phyloP scores from a whole-genome alignment of 2,329 filamentous ascomycete genomes.

The Aspergillaceae sp. region DNA sequence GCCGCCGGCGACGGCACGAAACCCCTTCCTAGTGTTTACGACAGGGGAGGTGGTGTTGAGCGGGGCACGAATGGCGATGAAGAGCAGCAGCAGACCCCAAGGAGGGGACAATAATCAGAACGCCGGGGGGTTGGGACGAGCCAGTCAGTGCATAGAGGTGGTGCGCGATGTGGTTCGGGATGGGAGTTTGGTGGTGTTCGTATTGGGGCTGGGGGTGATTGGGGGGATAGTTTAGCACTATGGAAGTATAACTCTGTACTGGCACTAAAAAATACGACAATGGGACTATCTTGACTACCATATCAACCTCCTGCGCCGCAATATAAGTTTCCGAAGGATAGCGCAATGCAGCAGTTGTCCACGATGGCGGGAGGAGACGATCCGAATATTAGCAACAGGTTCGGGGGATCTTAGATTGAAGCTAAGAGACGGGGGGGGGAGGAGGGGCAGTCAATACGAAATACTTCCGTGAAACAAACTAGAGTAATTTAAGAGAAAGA shows the following conservation, averaged over 20 bases:
- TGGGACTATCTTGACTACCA: no score
- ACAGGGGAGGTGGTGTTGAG: constrained; percentile 39
- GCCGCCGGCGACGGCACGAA: constrained; percentile 37
- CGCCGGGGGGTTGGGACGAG: no score
- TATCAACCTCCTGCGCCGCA: neutral
- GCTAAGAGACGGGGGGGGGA: no score
- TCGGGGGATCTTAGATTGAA: no score
- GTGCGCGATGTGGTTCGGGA: constrained; percentile 34
- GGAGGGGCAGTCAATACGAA: no score
- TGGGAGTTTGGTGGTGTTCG: constrained; percentile 38
- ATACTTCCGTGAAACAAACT: no score
- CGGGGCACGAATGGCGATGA: constrained; percentile 27
- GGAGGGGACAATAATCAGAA: constrained; percentile 7
- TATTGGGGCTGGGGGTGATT: constrained; percentile 36
- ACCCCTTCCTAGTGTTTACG: constrained; percentile 38
- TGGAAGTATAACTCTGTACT: neutral
- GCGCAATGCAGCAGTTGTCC: neutral
- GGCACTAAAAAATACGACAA: no score
- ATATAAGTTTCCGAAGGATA: neutral
- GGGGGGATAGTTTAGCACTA: constrained; percentile 21
- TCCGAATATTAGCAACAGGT: neutral
- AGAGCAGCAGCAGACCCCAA: constrained; percentile 16
- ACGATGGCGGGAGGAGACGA: neutral
- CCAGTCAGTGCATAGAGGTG: constrained; percentile 10
- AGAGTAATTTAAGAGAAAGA: no score